Base-by-base conservation (phyloP, 1,139 yeast genomes). In the Zygosaccharomyces pseudobailii region DNA sequence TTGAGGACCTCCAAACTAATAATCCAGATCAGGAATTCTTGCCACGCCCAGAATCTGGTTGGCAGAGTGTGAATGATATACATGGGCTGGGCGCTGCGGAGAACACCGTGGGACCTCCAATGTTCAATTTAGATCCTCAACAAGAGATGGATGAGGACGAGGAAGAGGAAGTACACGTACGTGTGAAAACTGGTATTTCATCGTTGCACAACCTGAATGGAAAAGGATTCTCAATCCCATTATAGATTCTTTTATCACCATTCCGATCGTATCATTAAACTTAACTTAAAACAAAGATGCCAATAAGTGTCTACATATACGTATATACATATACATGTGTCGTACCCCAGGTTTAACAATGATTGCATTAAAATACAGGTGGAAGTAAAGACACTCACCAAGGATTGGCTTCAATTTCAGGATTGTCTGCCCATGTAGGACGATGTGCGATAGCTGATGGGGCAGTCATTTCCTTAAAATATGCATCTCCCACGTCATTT, bases 151-250 rank as follows among this genome's bases (percentile, higher is more conserved):
- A 47, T 19, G 43, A 40, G n/a, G 51, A 49, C 19, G 50, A 51
- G 7, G 50, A 49, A 27, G 51, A 62, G 37, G 75, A 71, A 43
- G 57, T 57, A 7, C 76, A 72, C 47, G 67, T 71, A 6, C 64
- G 77, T 20, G 71, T 74, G 7, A 63, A 74, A 42, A 73, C 79
- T 0, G 74, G 73, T 6, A 66, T 68, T 4, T 63, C 75, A 2
- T 64, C 66, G 42, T 59, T 76, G 25, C 80, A 76, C 53, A 77
- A 77, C 51, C 61, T 68, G 6, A 62, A 65, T 35, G 80, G 80
- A n/a, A 48, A 49, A 7, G 63, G 63, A 24, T 71, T 63, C 49
- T 61, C 63, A 6, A 68, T 73, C 56, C 62, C 60, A 22, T 56
- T 67, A 50, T 67, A 58, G 50, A 51, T 8, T 28, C 21, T 10